Conservation (phyloP, 371 early-diverging fungal species). For the Mortierella sp. region DNA sequence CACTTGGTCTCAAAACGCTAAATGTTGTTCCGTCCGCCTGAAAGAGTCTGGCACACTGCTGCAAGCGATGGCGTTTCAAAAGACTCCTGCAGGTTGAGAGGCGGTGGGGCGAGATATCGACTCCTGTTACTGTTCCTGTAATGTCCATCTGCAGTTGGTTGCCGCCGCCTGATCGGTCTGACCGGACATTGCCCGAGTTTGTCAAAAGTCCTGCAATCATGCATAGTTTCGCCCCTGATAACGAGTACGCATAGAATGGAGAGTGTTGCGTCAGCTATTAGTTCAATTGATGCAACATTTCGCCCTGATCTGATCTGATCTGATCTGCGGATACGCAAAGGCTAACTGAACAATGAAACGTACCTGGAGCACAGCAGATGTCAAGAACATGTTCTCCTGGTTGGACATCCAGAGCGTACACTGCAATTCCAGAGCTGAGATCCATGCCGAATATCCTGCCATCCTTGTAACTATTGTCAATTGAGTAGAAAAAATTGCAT, state of each 20-base stretch:
- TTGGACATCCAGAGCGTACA: constrained; percentile 70
- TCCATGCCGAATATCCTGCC: constrained; percentile 85
- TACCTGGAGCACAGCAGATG: constrained; percentile 81
- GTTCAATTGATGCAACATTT: not conserved
- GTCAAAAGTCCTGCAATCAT: constrained; percentile 81
- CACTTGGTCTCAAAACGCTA: constrained; percentile 76
- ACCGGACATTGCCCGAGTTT: constrained; percentile 52
- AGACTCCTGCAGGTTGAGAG: constrained; percentile 78
- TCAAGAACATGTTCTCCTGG: constrained; percentile 83
- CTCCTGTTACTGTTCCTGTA: constrained; percentile 91
- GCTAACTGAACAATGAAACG: not conserved
- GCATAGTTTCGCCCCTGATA: constrained; percentile 84
- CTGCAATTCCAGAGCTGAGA: constrained; percentile 85
- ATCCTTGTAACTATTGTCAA: constrained; percentile 35
- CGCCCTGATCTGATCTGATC: not conserved
- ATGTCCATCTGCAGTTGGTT: constrained; percentile 44
- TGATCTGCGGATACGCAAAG: not conserved
- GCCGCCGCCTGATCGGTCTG: constrained; percentile 30
- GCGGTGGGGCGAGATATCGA: constrained; percentile 86
- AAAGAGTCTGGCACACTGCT: constrained; percentile 72
- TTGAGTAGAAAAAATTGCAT: no score
- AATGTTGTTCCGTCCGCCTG: constrained; percentile 89
- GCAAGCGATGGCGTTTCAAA: constrained; percentile 75
- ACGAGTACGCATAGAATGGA: not conserved
- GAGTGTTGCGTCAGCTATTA: not conserved